A percentile compares a stretch with the other conserved stretches of the same genome.
phyloP scores from a whole-genome alignment of 768 basidiomycete species.

The Auriscalpium orientale region DNA sequence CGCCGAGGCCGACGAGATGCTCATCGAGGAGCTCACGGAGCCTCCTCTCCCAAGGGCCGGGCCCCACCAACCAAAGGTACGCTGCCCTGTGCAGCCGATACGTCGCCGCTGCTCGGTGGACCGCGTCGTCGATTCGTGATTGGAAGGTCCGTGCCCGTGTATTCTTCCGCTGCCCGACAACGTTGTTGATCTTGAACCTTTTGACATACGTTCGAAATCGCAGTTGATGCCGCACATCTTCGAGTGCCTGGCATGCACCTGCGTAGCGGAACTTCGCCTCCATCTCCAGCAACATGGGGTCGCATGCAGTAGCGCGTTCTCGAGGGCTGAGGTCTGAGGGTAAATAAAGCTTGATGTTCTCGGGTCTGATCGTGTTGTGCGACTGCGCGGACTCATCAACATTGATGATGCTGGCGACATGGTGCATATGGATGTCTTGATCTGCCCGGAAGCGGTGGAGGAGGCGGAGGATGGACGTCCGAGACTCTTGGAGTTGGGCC shows the following conservation, averaged over 20 bases:
- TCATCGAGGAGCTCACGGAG: background rate
- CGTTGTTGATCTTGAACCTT: background rate
- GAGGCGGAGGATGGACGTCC: background rate
- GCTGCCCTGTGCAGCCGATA: background rate
- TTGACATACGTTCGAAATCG: background rate
- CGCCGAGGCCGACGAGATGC: background rate
- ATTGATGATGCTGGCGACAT: background rate
- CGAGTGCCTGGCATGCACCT: background rate
- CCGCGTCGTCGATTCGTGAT: background rate
- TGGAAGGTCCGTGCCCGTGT: background rate
- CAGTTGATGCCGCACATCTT: background rate
- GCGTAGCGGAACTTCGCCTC: background rate
- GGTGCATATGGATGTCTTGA: background rate
- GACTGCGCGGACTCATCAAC: background rate
- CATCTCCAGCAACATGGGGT: background rate
- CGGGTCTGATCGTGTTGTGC: background rate
- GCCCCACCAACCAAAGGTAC: background rate
- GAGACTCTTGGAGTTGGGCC: background rate
- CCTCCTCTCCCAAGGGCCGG: background rate
- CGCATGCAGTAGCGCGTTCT: background rate
- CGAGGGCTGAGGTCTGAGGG: background rate
- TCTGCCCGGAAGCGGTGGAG: background rate
- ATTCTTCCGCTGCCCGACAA: background rate
- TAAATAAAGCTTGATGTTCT: background rate
- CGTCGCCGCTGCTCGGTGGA: background rate